phyloP scores from a whole-genome alignment of 345 rosid genomes.

The Brassica carinata region DNA sequence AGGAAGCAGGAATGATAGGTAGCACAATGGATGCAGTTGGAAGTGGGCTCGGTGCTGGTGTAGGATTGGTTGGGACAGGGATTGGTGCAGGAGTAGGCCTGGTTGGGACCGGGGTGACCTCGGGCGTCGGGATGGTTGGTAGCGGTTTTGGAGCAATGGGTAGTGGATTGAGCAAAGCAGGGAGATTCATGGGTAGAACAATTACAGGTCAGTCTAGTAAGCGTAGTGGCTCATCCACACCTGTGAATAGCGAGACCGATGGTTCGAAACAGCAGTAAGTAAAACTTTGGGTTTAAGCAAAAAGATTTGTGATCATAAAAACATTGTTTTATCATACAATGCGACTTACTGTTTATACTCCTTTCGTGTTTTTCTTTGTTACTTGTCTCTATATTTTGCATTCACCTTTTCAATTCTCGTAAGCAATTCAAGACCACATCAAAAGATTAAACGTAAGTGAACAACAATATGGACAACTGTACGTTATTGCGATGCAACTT shows the following conservation, averaged over 20 bases:
- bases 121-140: constrained; percentile 66
- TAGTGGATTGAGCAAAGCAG: constrained; percentile 82
- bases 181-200: constrained; percentile 83
- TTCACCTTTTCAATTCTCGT: not conserved
- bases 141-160: constrained; percentile 80
- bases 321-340: constrained; percentile 8
- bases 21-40: constrained; percentile 88
- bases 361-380: not conserved
- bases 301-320: constrained; percentile 27
- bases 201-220: constrained; percentile 77
- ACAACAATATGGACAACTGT: too few relatives aligned
- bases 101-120: constrained; percentile 52
- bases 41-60: constrained; percentile 66
- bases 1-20: constrained; percentile 88
- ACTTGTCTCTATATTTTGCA: not conserved
- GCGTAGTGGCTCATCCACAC: constrained; percentile 74
- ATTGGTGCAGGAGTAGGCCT: constrained; percentile 74
- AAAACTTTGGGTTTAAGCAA: constrained; percentile 25
- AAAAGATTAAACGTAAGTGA: not conserved
- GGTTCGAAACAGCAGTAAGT: constrained; percentile 36
- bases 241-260: constrained; percentile 61
- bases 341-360: not conserved
- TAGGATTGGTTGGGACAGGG: constrained; percentile 75
- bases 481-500: not conserved
- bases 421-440: not conserved